Conservation (phyloP, 1,139 yeast species). For the Saccharomyces hybrid region DNA sequence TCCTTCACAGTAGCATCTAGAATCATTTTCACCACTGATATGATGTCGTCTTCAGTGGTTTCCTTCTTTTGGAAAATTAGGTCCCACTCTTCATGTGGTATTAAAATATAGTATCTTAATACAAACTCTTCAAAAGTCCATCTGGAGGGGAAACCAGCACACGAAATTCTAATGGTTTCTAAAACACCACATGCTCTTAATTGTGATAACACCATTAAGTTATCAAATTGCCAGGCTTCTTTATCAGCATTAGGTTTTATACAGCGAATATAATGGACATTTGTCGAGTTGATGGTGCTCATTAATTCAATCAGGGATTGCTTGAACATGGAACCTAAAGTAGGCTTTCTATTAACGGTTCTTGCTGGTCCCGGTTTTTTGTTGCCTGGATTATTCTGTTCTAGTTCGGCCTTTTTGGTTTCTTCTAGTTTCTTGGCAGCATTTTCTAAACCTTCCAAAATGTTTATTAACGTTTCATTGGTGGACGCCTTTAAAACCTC, state of each 20-base stretch:
- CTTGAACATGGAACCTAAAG: slow-evolving; percentile 92
- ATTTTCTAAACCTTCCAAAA: slow-evolving; percentile 59
- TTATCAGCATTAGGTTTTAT: slow-evolving; percentile 95
- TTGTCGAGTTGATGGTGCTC: slow-evolving; percentile 90
- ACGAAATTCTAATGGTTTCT: slow-evolving; percentile 93
- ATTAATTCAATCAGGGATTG: slow-evolving; percentile 88
- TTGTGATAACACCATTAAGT: slow-evolving; percentile 92
- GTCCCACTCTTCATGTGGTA: slow-evolving; percentile 67
- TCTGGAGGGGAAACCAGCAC: slow-evolving; percentile 98
- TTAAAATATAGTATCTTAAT: slow-evolving; percentile 77
- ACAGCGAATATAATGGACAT: slow-evolving; percentile 96
- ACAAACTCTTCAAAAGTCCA: slow-evolving; percentile 97
- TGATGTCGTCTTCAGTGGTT: slow-evolving; percentile 54
- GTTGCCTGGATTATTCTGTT: slow-evolving; percentile 35
- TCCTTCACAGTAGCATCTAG: slow-evolving; percentile 59
- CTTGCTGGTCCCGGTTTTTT: slow-evolving; percentile 33
- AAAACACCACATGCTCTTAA: slow-evolving; percentile 98
- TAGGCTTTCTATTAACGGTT: slow-evolving; percentile 71
- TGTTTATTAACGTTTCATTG: slow-evolving; percentile 57
- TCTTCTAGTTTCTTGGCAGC: slow-evolving; percentile 45
- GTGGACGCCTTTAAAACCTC: slow-evolving; percentile 72
- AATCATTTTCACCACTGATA: slow-evolving; percentile 56
- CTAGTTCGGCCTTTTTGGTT: slow-evolving; percentile 36
- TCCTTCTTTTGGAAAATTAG: slow-evolving; percentile 47
- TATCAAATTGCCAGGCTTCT: slow-evolving; percentile 95